Conservation (phyloP, 495 filamentous ascomycete genomes). For the Penicillium malachiteum region DNA sequence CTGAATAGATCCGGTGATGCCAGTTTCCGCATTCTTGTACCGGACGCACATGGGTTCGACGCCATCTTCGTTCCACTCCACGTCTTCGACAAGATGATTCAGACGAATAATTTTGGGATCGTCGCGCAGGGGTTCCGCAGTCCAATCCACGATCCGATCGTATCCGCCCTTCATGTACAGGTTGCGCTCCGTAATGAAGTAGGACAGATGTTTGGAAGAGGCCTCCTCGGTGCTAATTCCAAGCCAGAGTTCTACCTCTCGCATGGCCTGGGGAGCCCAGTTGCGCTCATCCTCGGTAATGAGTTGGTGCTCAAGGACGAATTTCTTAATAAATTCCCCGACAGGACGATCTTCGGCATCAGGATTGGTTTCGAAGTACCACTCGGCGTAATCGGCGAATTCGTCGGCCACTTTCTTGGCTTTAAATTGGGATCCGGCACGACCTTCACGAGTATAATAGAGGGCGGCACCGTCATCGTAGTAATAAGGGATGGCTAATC, state of each 20-base stretch:
- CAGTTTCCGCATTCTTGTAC: constrained; percentile 16
- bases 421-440: constrained; percentile 26
- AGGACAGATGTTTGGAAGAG: constrained; percentile 25
- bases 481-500: constrained; percentile 22
- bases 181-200: constrained; percentile 28
- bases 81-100: constrained; percentile 18
- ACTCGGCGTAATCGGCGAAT: constrained; percentile 26
- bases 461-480: constrained; percentile 24
- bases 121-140: constrained; percentile 11
- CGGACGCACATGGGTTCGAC: constrained; percentile 7
- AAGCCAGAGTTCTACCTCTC: constrained; percentile 25
- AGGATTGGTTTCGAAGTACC: constrained; percentile 26
- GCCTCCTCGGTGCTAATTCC: constrained; percentile 20
- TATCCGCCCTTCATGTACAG: constrained; percentile 29
- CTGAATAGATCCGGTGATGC: constrained; percentile 1
- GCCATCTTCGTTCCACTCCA: constrained; percentile 21
- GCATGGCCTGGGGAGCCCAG: constrained; percentile 26
- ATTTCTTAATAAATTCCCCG: constrained; percentile 22
- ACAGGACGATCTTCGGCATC: constrained; percentile 23
- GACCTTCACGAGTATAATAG: constrained; percentile 23
- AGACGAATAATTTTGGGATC: constrained; percentile 17
- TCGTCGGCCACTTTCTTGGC: constrained; percentile 29
- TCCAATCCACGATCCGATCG: constrained; percentile 27
- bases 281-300: constrained; percentile 26
- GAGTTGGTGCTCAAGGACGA: constrained; percentile 21